Evolutionary conservation across 805 yeast species (phyloP).

Genomic region (Danielia reshetovae): DNA sequence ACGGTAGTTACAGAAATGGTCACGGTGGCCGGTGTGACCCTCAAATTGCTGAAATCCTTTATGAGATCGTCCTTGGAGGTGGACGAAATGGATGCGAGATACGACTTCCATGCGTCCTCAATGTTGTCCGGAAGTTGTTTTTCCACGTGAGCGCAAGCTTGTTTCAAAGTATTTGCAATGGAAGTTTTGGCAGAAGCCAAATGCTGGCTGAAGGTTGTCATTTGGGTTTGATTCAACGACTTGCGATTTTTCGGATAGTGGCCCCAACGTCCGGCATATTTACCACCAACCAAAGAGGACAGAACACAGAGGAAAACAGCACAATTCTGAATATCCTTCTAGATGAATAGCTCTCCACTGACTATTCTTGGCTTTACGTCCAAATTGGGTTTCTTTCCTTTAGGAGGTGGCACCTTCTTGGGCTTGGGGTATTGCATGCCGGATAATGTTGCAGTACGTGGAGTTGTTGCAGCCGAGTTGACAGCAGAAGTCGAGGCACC

Average conservation of each 20-base stretch:
- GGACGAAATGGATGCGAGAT: constrained; percentile 10
- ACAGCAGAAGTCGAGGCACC: background rate
- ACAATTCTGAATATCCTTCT: too few relatives aligned
- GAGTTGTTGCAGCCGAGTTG: too few relatives aligned
- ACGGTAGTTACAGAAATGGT: constrained; percentile 27
- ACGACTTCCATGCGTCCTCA: constrained; percentile 5
- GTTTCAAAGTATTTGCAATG: constrained; percentile 2
- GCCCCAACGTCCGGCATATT: background rate
- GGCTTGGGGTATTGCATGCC: too few relatives aligned
- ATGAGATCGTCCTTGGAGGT: constrained; percentile 22
- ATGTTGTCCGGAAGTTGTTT: constrained; percentile 2
- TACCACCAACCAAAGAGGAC: too few relatives aligned
- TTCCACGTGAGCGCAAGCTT: constrained; percentile 1
- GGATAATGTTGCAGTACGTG: too few relatives aligned
- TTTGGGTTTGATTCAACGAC: too few relatives aligned
- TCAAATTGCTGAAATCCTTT: constrained; percentile 26
- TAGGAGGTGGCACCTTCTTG: constrained; percentile 13
- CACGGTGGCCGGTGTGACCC: constrained; percentile 32
- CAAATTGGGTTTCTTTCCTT: constrained; percentile 13
- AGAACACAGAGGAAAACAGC: too few relatives aligned
- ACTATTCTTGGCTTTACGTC: constrained; percentile 10
- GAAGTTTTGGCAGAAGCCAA: constrained; percentile 7
- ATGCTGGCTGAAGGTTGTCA: constrained; percentile 7
- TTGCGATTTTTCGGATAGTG: too few relatives aligned
- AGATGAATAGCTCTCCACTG: constrained; percentile 32